Conservation (phyloP, 169 alveolate genomes). For the Plasmodium fragile region DNA sequence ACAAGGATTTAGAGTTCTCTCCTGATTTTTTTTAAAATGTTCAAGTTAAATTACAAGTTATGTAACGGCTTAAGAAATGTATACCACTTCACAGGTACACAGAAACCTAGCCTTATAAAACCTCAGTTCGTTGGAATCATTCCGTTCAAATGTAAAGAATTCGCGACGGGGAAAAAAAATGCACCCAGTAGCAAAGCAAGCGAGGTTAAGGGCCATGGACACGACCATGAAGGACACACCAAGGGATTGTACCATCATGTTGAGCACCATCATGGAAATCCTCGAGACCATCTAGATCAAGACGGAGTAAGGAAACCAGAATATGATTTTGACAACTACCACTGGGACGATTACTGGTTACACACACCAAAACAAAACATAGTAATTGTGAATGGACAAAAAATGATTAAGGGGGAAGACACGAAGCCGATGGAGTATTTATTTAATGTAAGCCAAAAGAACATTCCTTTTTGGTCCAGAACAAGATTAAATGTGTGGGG, state of each 20-base stretch:
- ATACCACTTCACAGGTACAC: slow-evolving; percentile 21
- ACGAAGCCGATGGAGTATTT: slow-evolving; percentile 89
- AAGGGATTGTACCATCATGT: slow-evolving; percentile 83
- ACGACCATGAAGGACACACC: slow-evolving; percentile 36
- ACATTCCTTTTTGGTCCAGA: slow-evolving; percentile 85
- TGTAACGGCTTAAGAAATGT: slow-evolving; percentile 61
- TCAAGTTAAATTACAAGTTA: slow-evolving; percentile 55
- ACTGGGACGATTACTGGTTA: slow-evolving; percentile 88
- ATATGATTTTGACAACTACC: slow-evolving; percentile 84
- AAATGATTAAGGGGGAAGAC: slow-evolving; percentile 89
- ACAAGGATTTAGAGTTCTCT: background rate
- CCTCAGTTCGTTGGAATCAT: background rate
- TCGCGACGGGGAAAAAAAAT: slow-evolving; percentile 42
- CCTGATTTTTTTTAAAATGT: slow-evolving; percentile 23
- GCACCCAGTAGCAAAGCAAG: background rate
- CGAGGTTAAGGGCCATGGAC: background rate
- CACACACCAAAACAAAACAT: slow-evolving; percentile 87
- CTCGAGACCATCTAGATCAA: slow-evolving; percentile 87
- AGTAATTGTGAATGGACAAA: slow-evolving; percentile 87
- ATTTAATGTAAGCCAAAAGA: slow-evolving; percentile 80
- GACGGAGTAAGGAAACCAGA: slow-evolving; percentile 86
- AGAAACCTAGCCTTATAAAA: slow-evolving; percentile 11
- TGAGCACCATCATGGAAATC: slow-evolving; percentile 89
- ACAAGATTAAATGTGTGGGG: slow-evolving; percentile 85
- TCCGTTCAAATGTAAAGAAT: slow-evolving; percentile 38